Evolutionary conservation across 805 yeast species (phyloP), one percentile per base, ranked within the genome.

Genomic region (Teunomyces lycoperdinae): DNA sequence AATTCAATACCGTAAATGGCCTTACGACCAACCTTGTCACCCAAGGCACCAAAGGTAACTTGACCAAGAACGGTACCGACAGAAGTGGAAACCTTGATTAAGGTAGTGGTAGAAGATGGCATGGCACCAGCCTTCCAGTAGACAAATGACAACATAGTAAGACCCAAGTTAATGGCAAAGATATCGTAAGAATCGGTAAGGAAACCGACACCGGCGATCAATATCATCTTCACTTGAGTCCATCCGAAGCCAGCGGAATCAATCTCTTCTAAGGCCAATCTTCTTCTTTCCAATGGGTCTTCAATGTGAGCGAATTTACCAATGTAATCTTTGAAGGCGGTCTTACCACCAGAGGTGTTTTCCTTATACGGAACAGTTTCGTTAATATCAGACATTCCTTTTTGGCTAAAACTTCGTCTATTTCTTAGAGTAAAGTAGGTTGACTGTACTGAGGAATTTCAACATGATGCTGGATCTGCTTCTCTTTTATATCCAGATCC

Each of bases 1-100:
- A 89, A 79, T 71, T 89, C 97, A 51, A 78, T 62, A 74, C 97
- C 97, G 68, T 90, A 89, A 63, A 89, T 81, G 63, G 79, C 83
- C 72, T 90, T 89, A 75, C 97, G 84, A 58, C 97, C 97, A 50
- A 85, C 73, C 27, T 71, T 65, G 76, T 89, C 97, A 52, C 92
- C 96, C 54, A 85, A 58, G 62, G 79, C 74, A 72, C 97, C 97
- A 60, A 89, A 90, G 50, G 86, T 81, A 44, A 89, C 63, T 73
- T 90, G 96, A 61, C 96, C 97, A 62, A 90, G 79, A 55, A 89
- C 96, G 38, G 96, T 89, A 73, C 96, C 96, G 47, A 89, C 96
- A 43, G 96, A 89, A 20, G 96, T 89, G 44, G 96, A 87, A 45
- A 87, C 91, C 73, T 89, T 89, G 55, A 89, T 69, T 56, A 89